Evolutionary conservation across 2,329 filamentous ascomycete species (phyloP).

Genomic region (Colletotrichum sp.): DNA sequence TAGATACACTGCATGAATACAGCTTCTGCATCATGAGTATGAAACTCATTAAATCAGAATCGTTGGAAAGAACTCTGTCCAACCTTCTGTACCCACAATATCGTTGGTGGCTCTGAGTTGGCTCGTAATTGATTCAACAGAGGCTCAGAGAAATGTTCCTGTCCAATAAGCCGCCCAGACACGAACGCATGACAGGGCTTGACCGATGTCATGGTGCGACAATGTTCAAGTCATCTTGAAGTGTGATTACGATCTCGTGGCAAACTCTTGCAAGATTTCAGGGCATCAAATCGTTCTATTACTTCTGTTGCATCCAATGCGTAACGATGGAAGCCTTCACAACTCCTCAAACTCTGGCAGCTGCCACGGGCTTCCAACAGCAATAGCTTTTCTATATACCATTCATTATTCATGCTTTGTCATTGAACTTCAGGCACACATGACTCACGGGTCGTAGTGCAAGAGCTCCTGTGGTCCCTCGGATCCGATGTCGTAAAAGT

Average conservation of each 20-base stretch:
- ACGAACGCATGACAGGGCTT: background rate
- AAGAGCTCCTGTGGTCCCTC: constrained; percentile 54
- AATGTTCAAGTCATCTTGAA: background rate
- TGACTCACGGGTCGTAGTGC: constrained; percentile 7
- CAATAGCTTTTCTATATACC: background rate
- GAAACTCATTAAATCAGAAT: fast-evolving
- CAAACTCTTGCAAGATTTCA: background rate
- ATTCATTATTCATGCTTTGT: background rate
- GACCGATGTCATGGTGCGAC: background rate
- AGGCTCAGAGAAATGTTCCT: background rate
- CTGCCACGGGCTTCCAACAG: too few species aligned
- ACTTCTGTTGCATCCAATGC: background rate
- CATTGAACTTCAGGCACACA: background rate
- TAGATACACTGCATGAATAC: background rate
- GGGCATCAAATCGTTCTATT: background rate
- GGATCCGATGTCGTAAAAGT: constrained; percentile 59
- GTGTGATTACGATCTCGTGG: background rate
- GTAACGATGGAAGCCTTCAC: background rate
- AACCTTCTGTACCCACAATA: too few species aligned
- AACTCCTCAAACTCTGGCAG: background rate
- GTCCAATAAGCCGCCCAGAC: background rate
- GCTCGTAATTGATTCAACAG: background rate
- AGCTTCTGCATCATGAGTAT: background rate
- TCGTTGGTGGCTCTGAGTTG: too few species aligned
- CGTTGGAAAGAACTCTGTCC: too few species aligned